Conservation (phyloP, 2,329 filamentous ascomycete genomes). For the Aspergillus luchuensis region DNA sequence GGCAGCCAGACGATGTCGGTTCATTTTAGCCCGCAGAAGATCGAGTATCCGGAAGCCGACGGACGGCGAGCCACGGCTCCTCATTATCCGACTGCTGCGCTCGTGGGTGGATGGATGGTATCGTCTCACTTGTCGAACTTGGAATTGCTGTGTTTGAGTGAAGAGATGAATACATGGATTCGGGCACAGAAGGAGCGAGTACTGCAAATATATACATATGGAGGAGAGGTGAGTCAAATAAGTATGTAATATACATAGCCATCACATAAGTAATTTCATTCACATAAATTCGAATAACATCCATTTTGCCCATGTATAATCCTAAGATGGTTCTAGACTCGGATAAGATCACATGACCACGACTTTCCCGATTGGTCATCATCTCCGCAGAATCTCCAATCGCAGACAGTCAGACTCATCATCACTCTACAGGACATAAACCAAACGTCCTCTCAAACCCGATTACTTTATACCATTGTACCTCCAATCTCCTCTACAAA, state of each 20-base stretch:
- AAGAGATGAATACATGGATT: slow-evolving; percentile 26
- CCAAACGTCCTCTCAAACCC: not conserved
- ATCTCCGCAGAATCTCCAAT: slow-evolving; percentile 7
- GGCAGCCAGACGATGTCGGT: slow-evolving; percentile 28
- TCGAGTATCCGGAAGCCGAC: slow-evolving; percentile 30
- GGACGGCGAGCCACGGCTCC: slow-evolving; percentile 18
- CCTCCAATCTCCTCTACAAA: not conserved
- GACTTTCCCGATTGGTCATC: slow-evolving; percentile 1
- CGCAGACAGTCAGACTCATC: not conserved
- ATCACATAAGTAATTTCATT: not conserved
- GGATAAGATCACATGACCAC: slow-evolving; percentile 2
- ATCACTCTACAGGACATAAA: not conserved
- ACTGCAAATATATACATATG: slow-evolving; percentile 29
- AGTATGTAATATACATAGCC: not conserved
- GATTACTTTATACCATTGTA: not conserved
- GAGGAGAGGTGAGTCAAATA: not conserved
- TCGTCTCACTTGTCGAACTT: slow-evolving; percentile 24
- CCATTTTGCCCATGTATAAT: too few relatives aligned
- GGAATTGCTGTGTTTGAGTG: slow-evolving; percentile 21
- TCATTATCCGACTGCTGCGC: slow-evolving; percentile 27
- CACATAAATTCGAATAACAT: too few relatives aligned
- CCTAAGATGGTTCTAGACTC: too few relatives aligned
- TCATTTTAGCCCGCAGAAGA: slow-evolving; percentile 21
- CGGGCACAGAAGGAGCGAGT: slow-evolving; percentile 27
- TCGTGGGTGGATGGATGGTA: slow-evolving; percentile 32